Evolutionary conservation across 2,329 filamentous ascomycete genomes (phyloP).

Genomic region (Aspergillus felis): DNA sequence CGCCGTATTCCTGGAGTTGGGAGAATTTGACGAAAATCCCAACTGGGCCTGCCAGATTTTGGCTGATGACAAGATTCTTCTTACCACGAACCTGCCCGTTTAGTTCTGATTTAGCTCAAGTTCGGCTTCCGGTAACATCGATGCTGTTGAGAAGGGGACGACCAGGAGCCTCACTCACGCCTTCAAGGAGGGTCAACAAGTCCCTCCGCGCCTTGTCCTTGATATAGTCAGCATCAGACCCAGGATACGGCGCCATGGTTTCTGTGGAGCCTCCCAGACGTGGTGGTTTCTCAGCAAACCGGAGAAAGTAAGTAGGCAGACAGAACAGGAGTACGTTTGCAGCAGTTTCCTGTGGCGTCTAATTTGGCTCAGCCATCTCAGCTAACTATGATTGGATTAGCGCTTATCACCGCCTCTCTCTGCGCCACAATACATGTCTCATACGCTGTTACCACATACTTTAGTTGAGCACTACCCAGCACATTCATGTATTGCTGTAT

Average conservation of each 20-base stretch:
- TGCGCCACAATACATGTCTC: constrained; percentile 5
- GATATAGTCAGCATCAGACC: constrained; percentile 45
- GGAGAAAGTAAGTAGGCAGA: constrained; percentile 3
- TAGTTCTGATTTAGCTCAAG: constrained; percentile 16
- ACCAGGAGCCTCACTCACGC: constrained; percentile 65
- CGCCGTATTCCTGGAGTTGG: constrained; percentile 91
- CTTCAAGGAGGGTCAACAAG: constrained; percentile 84
- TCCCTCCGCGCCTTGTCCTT: constrained; percentile 70
- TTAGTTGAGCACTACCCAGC: not conserved
- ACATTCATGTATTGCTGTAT: constrained; percentile 2
- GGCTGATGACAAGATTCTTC: constrained; percentile 95
- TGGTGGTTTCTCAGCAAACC: not conserved
- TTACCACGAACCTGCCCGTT: constrained; percentile 80
- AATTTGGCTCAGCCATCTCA: constrained; percentile 12
- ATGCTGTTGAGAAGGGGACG: constrained; percentile 7
- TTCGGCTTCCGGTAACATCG: constrained; percentile 15
- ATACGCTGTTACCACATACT: not conserved
- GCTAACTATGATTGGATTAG: constrained; percentile 19
- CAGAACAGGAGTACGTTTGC: constrained; percentile 7
- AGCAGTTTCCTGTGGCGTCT: constrained; percentile 6
- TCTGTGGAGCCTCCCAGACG: constrained; percentile 16
- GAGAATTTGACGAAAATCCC: constrained; percentile 93
- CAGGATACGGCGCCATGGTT: constrained; percentile 41
- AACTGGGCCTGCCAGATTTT: constrained; percentile 81
- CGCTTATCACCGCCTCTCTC: constrained; percentile 8